Percentiles rank a stretch among this genome's conserved stretches.
These are phyloP conservation scores for Tulasnella sp. DNA, from an alignment of 768 basidiomycete genomes.

Conservation along the genomic window DNA sequence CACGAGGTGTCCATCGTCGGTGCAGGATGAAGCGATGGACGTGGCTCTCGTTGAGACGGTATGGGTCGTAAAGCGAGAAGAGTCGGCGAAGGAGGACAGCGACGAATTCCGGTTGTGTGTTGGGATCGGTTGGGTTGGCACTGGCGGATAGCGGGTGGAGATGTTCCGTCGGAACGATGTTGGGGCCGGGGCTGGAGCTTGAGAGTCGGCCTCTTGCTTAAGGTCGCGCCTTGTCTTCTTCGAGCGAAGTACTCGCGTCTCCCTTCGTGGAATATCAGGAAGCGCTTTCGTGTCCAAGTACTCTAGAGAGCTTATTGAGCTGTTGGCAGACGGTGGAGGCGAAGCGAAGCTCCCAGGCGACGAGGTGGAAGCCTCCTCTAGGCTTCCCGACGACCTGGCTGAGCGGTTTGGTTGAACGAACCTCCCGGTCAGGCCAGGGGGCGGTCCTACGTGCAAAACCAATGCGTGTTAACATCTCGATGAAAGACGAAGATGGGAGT, in stretches of 20 bases:
- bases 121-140: background rate
- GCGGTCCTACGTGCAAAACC: background rate
- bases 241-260: background rate
- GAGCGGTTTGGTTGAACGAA: background rate
- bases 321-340: background rate
- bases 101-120: slow-evolving; percentile 30
- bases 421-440: background rate
- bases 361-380: background rate
- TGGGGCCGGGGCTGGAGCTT: background rate
- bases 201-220: background rate
- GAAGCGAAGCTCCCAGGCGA: background rate
- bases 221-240: slow-evolving; percentile 17
- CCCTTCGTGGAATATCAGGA: background rate
- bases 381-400: background rate
- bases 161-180: slow-evolving; percentile 10
- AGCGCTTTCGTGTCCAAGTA: background rate
- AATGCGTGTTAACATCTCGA: background rate
- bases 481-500: background rate
- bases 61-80: slow-evolving; percentile 20
- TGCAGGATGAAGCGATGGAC: slow-evolving; percentile 17
- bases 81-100: slow-evolving; percentile 27
- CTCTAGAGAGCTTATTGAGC: slow-evolving; percentile 20
- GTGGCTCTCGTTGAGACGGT: slow-evolving; percentile 23
- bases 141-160: slow-evolving; percentile 20
- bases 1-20: background rate